Evolutionary conservation across 1,284 basidiomycete species (phyloP), one percentile per base, ranked within the genome.

Genomic region (Cryptococcus jaspeensis): DNA sequence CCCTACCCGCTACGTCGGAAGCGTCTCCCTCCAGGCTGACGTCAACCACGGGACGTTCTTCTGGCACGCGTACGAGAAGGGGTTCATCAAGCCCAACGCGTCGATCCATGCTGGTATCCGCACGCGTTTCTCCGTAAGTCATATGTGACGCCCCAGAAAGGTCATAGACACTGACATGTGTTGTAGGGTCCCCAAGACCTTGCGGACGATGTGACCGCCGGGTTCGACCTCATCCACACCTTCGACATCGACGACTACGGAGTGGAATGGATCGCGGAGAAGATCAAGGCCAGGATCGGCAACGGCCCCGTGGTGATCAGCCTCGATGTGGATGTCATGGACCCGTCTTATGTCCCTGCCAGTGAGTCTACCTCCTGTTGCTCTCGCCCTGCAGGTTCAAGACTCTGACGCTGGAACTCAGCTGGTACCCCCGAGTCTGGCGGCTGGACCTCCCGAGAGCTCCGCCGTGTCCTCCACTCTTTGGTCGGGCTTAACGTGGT

Each of bases 61-160:
- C 72, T 78, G 76, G 75, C 74, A 75, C 52, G 77, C 78, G 1
- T 74, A 76, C 32, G 71, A 78, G 40, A 71, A 76, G 22, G 78
- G 78, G 0, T 74, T 76, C 50, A 75, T 80, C 58, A 71, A 70
- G 36, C 64, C 70, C 47, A 76, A 87, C 64, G 83, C 84, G 50
- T 90, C 88, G 70, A 89, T 73, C n/a, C 74, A 76, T 55, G 74
- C 74, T 16, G 74, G 74, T 36, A 72, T 76, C 51, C 58, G 74
- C n/a, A 76, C 74, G 6, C 50, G 70, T 1, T 67, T 74, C 47
- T 58, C 63, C 2, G 71, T 71, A 48, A 61, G 70, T 61, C 25
- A 16, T 35, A 2, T 3, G 20, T 41, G 32, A 20, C 1, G 15
- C 5, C 12, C 9, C 13, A 9, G 4, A 9, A 32, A 32, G 28